Base-by-base conservation (phyloP, 2,329 filamentous ascomycete species). In the Tolypocladium cylindrosporum region DNA sequence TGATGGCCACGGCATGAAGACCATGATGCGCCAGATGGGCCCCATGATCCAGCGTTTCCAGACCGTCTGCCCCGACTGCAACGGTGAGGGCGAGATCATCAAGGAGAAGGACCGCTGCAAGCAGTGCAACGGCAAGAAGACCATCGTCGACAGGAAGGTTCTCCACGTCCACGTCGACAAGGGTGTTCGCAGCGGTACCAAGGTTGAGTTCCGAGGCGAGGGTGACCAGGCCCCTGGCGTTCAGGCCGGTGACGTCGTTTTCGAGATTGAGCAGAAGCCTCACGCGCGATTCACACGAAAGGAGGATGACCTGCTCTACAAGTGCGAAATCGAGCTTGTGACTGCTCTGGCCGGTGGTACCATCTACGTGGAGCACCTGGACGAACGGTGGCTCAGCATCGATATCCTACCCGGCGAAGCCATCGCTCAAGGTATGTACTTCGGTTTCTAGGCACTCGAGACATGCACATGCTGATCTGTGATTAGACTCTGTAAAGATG, bases 21-120 rank as follows among this genome's bases (percentile, higher is more conserved):
- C 90, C 45, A 97, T 99, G 93, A 97, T 99, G 94, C 89, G 95
- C 72, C 94, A 99, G 78, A 97, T 99, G 92, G 94, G 94, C 55
- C 94, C 94, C 60, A 99, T 99, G 94, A 97, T 99, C 67, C 95
- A 99, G 79, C 90, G 94, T 59, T 99, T 99, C 86, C 94, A 99
- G 82, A 97, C 93, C 37, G 92, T 97, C 67, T 99, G 94, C 83
- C 90, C 92, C 36, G 95, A 99, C 77, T 99, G 94, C 74, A 93
- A 94, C 67, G 95, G 95, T 62, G 94, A 99, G 75, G 93, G 94
- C 61, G 94, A 99, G 79, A 91, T 88, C 64, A 93, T 99, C 74
- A 91, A 90, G 71, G 93, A 97, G 65, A 95, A 95, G 81, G 94
- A 99, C 74, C 89, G 91, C 69, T 99, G 94, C 88, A 97, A 97